Evolutionary conservation across 345 rosid genomes (phyloP), one percentile per base, ranked within the genome.

Genomic region (Eucalyptus globulus): DNA sequence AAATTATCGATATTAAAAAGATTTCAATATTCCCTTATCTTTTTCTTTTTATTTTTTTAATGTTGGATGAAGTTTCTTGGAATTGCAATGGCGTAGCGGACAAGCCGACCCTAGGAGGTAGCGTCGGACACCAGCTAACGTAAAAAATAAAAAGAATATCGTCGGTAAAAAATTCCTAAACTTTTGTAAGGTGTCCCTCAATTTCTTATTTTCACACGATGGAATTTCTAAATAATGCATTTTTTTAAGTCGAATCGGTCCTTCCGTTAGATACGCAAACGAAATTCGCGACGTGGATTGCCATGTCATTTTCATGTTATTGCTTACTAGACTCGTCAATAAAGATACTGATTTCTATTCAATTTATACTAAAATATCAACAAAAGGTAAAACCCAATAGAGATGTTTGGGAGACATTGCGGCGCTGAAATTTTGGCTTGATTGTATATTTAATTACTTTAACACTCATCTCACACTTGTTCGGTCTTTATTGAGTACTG

Each of bases 401-500:
- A 65, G 21, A 65, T 3, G 37, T 14, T 65, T 3, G 21, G 19
- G 37, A n/a, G 76, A 65, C 5, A 14, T 65, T n/a, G 76, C 76
- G 76, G 76, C 76, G 40, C 37, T 56, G 62, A 56, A 24, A 56
- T 56, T 56, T 56, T 56, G 62, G 29, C 62, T 2, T 2, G 29
- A 9, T 56, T 56, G 12, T 56, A 9, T 9, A 2, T 24, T 24
- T 22, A 56, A 56, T 24, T 56, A 56, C 0, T 22, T 54, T 54
- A 54, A 54, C 3, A 9, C 27, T 2, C 1, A 1, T 56, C 62
- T 0, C 62, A 56, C 13, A 2, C 6, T 24, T 2, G 5, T 56
- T 10, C 24, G 27, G 3, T 56, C 62, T 22, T 56, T 9, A 4
- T 10, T 24, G 0, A 8, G 56, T 53, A 3, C 1, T 4, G 0